Conservation (phyloP, 2,329 filamentous ascomycete species). For the Ophiostoma fasciatum region DNA sequence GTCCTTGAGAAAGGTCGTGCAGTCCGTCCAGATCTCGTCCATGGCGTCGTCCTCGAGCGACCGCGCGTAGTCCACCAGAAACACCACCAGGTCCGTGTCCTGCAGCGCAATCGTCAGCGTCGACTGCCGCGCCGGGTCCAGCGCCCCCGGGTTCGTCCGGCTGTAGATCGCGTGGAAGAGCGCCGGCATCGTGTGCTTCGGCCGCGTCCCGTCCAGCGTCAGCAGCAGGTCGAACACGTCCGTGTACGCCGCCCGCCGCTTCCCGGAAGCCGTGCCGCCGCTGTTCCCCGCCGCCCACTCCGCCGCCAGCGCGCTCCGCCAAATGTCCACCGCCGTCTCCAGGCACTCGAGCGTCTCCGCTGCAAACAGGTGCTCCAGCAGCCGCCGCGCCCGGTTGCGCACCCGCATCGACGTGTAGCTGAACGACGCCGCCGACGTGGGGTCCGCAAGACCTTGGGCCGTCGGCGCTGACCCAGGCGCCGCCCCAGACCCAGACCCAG, state of each 20-base stretch:
- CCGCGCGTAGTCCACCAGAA: slow-evolving; percentile 77
- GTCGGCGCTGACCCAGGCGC: slow-evolving; percentile 38
- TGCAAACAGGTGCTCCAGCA: slow-evolving; percentile 84
- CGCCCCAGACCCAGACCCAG: too few relatives aligned
- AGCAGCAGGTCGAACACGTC: slow-evolving; percentile 78
- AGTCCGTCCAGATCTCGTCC: slow-evolving; percentile 96
- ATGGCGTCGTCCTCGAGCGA: slow-evolving; percentile 93
- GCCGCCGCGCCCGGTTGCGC: slow-evolving; percentile 72
- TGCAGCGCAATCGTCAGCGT: slow-evolving; percentile 74
- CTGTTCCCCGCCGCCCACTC: slow-evolving; percentile 21
- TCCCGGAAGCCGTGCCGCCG: slow-evolving; percentile 17
- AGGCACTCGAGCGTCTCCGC: slow-evolving; percentile 88
- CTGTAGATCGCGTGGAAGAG: slow-evolving; percentile 96
- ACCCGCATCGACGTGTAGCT: slow-evolving; percentile 81
- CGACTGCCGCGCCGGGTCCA: slow-evolving; percentile 70
- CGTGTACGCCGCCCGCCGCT: slow-evolving; percentile 20
- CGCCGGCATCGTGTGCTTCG: slow-evolving; percentile 81
- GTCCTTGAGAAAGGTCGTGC: slow-evolving; percentile 78
- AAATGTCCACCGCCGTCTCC: slow-evolving; percentile 78
- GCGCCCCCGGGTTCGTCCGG: slow-evolving; percentile 66
- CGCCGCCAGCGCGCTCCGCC: slow-evolving; percentile 40
- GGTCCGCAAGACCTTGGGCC: slow-evolving; percentile 46
- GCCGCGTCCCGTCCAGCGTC: slow-evolving; percentile 78
- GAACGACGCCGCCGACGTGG: slow-evolving; percentile 63
- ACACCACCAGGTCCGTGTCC: slow-evolving; percentile 73